These are phyloP conservation scores for Wickerhamiella allomyrinae DNA, from an alignment of 805 yeast species.

Conservation along the genomic window DNA sequence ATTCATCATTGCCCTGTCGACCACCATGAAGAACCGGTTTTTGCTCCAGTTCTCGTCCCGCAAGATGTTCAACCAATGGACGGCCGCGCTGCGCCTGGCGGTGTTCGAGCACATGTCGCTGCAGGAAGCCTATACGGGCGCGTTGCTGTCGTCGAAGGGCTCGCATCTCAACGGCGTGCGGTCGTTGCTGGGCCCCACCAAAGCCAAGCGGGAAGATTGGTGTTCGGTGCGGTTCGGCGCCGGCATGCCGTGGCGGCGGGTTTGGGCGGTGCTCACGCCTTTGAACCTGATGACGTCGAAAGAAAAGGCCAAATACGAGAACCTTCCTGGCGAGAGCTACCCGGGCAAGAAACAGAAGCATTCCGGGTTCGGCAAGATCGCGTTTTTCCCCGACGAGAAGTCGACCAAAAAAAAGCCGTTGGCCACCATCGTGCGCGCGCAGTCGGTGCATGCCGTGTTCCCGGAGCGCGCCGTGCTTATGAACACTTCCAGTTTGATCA, in stretches of 20 bases:
- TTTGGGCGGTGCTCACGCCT: constrained; percentile 73
- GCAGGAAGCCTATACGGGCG: constrained; percentile 96
- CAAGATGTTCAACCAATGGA: constrained; percentile 61
- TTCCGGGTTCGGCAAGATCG: constrained; percentile 43
- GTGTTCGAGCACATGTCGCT: constrained; percentile 66
- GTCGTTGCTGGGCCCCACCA: constrained; percentile 69
- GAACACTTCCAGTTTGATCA: constrained; percentile 77
- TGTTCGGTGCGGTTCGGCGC: constrained; percentile 86
- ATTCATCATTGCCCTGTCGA: constrained; percentile 76
- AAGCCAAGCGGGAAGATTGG: constrained; percentile 87
- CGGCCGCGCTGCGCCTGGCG: constrained; percentile 66
- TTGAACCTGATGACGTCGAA: constrained; percentile 30
- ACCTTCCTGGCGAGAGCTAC: not conserved
- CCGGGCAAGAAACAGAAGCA: constrained; percentile 27
- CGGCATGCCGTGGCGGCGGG: constrained; percentile 96
- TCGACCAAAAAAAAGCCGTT: constrained; percentile 49
- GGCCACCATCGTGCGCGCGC: constrained; percentile 62
- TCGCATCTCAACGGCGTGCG: constrained; percentile 74
- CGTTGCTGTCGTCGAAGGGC: constrained; percentile 83
- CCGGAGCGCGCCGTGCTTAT: constrained; percentile 73
- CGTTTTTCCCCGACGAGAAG: constrained; percentile 74
- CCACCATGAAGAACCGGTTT: constrained; percentile 81
- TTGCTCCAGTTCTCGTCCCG: constrained; percentile 61
- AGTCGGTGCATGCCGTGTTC: constrained; percentile 75
- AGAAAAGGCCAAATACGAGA: constrained; percentile 25